Conservation (phyloP, 2,329 filamentous ascomycete genomes). For the Berkeleyomyces rouxiae region DNA sequence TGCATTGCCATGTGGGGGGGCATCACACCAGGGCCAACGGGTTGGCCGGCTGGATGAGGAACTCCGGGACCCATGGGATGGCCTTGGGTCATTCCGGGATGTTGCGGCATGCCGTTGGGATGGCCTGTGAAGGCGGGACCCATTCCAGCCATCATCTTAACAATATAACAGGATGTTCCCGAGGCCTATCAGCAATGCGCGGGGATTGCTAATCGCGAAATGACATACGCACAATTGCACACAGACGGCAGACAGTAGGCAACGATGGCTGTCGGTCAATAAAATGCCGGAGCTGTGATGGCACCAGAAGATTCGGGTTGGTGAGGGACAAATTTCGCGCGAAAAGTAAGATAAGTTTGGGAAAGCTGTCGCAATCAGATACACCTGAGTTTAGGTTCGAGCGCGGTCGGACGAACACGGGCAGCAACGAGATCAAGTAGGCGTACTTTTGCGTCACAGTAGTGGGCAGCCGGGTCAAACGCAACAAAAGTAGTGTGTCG, state of each 20-base stretch:
- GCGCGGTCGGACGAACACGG: constrained; percentile 2
- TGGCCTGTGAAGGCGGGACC: constrained; percentile 48
- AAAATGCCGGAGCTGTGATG: neutral
- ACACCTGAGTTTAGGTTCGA: neutral
- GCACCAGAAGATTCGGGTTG: neutral
- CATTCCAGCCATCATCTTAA: constrained; percentile 55
- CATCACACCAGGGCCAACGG: constrained; percentile 41
- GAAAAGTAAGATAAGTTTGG: neutral
- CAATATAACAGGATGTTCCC: constrained; percentile 3
- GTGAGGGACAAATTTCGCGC: neutral
- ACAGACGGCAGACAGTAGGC: neutral
- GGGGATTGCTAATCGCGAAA: neutral
- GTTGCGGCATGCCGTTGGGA: constrained; percentile 52
- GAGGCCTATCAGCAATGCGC: neutral
- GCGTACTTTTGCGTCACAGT: neutral
- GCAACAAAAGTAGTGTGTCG: neutral
- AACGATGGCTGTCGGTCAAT: neutral
- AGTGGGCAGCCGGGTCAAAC: neutral
- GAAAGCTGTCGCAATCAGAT: neutral
- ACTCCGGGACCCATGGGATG: constrained; percentile 47
- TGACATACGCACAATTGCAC: neutral
- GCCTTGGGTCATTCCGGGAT: constrained; percentile 46
- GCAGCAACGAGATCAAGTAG: constrained; percentile 12
- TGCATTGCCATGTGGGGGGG: constrained; percentile 51
- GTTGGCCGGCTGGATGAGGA: constrained; percentile 53